A percentile compares a stretch with the other conserved stretches of the same genome.
phyloP scores from a whole-genome alignment of 192 early-diverging fungal genomes.

The Helicostylum pulchrum region DNA sequence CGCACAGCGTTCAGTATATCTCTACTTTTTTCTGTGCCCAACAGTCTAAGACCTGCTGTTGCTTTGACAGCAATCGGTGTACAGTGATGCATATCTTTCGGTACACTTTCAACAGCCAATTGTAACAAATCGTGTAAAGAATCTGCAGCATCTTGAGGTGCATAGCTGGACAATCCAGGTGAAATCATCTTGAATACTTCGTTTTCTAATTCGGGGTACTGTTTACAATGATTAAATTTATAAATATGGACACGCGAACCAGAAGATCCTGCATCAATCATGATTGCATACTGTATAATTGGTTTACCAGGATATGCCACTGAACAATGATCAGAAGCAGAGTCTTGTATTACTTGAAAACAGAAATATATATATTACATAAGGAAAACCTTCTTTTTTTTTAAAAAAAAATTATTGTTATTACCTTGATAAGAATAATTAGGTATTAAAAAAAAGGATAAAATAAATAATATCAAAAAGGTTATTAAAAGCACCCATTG shows the following conservation, averaged over 20 bases:
- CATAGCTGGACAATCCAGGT: conserved; percentile 80
- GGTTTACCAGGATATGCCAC: conserved; percentile 52
- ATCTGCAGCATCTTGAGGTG: conserved; percentile 70
- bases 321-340: conserved; percentile 20
- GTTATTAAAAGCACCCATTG: no score
- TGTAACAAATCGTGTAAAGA: conserved; percentile 79
- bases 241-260: conserved; percentile 98
- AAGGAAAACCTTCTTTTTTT: no score
- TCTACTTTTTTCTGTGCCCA: conserved; percentile 68
- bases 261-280: conserved; percentile 95
- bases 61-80: conserved; percentile 95
- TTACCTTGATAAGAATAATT: no score
- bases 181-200: conserved; percentile 84
- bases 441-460: no score
- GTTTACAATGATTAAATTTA: conserved; percentile 91
- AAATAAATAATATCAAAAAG: no score
- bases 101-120: conserved; percentile 65
- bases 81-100: conserved; percentile 60
- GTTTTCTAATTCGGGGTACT: conserved; percentile 76
- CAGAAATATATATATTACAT: no score
- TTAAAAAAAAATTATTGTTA: no score
- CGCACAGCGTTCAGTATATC: conserved; percentile 74
- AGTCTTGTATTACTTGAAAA: no score
- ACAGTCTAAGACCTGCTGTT: conserved; percentile 87
- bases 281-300: conserved; percentile 84